A percentile compares a stretch with the other conserved stretches of the same genome.
These are phyloP conservation scores for Phoenix dactylifera DNA, from an alignment of 176 grass and related monocot species.

Conservation along the genomic window DNA sequence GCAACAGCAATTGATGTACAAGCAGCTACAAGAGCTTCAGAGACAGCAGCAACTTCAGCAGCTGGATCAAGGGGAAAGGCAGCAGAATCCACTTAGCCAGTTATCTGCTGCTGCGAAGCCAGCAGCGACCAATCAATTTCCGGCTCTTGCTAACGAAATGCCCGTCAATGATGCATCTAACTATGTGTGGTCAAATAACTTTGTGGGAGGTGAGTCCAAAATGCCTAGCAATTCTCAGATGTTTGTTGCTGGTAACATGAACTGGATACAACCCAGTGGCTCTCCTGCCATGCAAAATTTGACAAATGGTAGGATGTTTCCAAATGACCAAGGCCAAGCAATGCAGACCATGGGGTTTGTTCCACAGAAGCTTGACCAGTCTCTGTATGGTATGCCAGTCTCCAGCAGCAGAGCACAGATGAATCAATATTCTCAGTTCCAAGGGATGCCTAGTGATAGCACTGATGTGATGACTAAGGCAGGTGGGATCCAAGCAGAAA, in stretches of 20 bases:
- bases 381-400: constrained; percentile 14
- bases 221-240: neutral
- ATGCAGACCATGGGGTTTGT: constrained; percentile 16
- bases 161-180: constrained; percentile 3
- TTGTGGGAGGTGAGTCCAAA: constrained; percentile 1
- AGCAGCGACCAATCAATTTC: neutral
- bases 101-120: constrained; percentile 9
- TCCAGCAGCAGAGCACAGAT: neutral
- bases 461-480: neutral
- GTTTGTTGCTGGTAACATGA: constrained; percentile 14
- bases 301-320: constrained; percentile 8
- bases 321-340: neutral
- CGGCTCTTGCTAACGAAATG: constrained; percentile 8
- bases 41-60: constrained; percentile 29
- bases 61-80: constrained; percentile 21
- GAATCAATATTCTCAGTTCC: constrained; percentile 14
- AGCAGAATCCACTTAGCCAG: constrained; percentile 15
- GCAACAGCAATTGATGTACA: constrained; percentile 37
- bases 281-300: constrained; percentile 5
- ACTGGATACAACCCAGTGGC: constrained; percentile 2
- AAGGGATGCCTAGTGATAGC: neutral
- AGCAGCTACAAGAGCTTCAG: constrained; percentile 25
- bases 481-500: neutral
- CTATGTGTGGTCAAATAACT: constrained; percentile 15
- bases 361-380: neutral